These are phyloP conservation scores for Moesziomyces globuligerus DNA, from an alignment of 1,284 basidiomycete genomes.

Conservation along the genomic window DNA sequence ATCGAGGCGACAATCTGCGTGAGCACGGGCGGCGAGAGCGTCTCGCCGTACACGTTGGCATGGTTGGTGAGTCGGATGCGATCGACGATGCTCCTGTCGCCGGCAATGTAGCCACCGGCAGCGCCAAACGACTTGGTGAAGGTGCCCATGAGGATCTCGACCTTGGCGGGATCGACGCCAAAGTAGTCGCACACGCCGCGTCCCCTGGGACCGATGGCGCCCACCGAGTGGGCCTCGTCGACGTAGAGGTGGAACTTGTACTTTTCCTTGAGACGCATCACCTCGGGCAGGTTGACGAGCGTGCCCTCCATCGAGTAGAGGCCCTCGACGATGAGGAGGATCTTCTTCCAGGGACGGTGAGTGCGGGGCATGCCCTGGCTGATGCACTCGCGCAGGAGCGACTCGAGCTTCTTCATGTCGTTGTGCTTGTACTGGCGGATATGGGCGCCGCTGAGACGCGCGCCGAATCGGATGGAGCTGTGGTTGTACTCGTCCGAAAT, in stretches of 20 bases:
- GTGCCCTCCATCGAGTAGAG: slow-evolving; percentile 99
- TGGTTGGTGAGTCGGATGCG: slow-evolving; percentile 84
- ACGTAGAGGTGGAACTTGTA: slow-evolving; percentile 99
- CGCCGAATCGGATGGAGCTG: slow-evolving; percentile 92
- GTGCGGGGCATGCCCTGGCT: slow-evolving; percentile 97
- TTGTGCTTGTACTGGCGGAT: slow-evolving; percentile 98
- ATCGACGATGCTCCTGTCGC: slow-evolving; percentile 81
- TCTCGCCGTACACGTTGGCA: slow-evolving; percentile 86
- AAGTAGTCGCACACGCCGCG: slow-evolving; percentile 97
- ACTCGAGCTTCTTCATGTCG: slow-evolving; percentile 85
- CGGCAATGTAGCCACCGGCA: slow-evolving; percentile 93
- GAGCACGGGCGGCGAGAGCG: slow-evolving; percentile 88
- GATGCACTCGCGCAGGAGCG: slow-evolving; percentile 86
- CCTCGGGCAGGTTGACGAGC: slow-evolving; percentile 81
- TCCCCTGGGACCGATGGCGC: slow-evolving; percentile 90
- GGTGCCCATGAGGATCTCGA: slow-evolving; percentile 98
- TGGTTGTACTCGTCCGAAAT: slow-evolving; percentile 99
- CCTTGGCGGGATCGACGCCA: slow-evolving; percentile 79
- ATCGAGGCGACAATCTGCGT: slow-evolving; percentile 91
- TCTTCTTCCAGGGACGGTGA: slow-evolving; percentile 98
- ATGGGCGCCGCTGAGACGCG: slow-evolving; percentile 85
- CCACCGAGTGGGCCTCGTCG: slow-evolving; percentile 97
- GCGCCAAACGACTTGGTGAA: slow-evolving; percentile 99
- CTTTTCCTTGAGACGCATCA: slow-evolving; percentile 88
- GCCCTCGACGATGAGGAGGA: slow-evolving; percentile 92